Evolutionary conservation across 23 red algal species (phyloP), one percentile per base, ranked within the genome.

Genomic region (Porphyridium purpureum): DNA sequence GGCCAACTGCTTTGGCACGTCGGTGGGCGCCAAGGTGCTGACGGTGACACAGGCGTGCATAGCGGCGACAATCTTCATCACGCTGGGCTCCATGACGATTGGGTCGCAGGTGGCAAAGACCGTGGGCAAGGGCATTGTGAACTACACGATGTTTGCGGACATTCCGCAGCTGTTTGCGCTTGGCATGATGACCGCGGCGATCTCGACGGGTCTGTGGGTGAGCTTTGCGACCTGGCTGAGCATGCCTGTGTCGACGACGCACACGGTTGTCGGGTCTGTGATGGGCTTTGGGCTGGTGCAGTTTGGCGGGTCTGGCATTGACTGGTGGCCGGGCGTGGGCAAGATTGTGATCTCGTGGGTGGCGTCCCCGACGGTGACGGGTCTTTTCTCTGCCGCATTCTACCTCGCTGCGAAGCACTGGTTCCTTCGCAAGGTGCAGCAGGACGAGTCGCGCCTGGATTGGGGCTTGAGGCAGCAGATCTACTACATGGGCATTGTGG

Each of bases 1-100:
- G 20, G 84, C 74, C 4, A 93, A 93, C 54, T 69, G 69, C 20
- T 81, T 93, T 41, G 84, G 66, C 7, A 93, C 84, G 34, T 93
- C 84, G 50, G 84, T 93, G 42, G 84, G 84, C 22, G 62, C 72
- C 7, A 71, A 74, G 35, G 66, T 71, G 17, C 53, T 93, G 9
- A 51, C 67, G 7, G 49, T 93, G 21, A 74, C 60, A 19, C 66
- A 57, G 66, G 84, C 84, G 28, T 64, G 59, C 24, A 81, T 81
- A n/a, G 71, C 72, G 21, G 72, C 67, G 24, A 48, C 57, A 9
- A 32, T 62, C 44, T 81, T 53, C 60, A 67, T 38, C 61, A 81
- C 31, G 67, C 72, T 36, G 11, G 48, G 84, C 17, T 72, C 84
- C 17, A 21, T 93, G 21, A 31, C 77, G 1, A 65, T 93, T 4